Evolutionary conservation across 129 eudicot genomes (phyloP).

Genomic region (Ambrosia artemisiifolia): DNA sequence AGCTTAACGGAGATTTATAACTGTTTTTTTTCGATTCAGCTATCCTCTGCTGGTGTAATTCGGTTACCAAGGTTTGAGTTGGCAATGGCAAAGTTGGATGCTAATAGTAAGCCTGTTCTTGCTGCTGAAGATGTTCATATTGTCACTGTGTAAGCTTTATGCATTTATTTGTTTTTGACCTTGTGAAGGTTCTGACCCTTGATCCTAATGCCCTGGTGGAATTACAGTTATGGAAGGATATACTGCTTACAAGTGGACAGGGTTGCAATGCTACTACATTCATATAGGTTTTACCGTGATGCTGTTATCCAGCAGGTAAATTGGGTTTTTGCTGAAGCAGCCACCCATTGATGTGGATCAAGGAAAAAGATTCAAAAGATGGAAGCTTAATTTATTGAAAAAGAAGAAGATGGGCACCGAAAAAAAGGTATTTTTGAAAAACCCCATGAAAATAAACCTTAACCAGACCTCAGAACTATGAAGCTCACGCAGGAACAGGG

Average conservation of each 20-base stretch:
- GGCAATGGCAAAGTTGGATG: slow-evolving; percentile 88
- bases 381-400: not conserved
- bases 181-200: not conserved
- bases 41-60: slow-evolving; percentile 82
- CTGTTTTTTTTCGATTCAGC: slow-evolving; percentile 34
- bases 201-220: not conserved
- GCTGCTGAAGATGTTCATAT: slow-evolving; percentile 90
- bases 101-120: slow-evolving; percentile 74
- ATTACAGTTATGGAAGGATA: slow-evolving; percentile 90
- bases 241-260: slow-evolving; percentile 98
- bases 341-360: slow-evolving; percentile 42
- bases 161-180: slow-evolving; percentile 5
- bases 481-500: too few species aligned
- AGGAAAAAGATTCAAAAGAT: slow-evolving; percentile 10
- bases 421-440: too few species aligned
- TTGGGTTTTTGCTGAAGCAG: slow-evolving; percentile 37
- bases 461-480: too few species aligned
- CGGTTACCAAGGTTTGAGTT: slow-evolving; percentile 94
- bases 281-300: slow-evolving; percentile 90
- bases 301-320: slow-evolving; percentile 93
- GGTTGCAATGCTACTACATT: slow-evolving; percentile 84
- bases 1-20: not conserved
- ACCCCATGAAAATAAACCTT: too few species aligned
- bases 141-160: slow-evolving; percentile 72
- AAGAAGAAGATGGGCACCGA: not conserved